phyloP scores from a whole-genome alignment of 192 early-diverging fungal genomes.

The Chytriomyces confervae region DNA sequence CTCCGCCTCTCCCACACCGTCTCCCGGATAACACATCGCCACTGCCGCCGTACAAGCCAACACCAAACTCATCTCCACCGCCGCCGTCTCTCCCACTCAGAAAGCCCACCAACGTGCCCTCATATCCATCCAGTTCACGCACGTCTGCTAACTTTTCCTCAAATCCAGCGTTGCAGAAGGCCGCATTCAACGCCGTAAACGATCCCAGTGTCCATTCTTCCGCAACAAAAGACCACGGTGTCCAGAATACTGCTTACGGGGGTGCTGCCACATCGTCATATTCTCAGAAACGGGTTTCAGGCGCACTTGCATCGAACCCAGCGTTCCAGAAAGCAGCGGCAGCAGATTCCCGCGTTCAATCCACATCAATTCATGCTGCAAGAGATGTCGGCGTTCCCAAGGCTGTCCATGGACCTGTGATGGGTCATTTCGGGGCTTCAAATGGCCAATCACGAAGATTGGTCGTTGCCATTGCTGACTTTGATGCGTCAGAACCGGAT shows the following conservation, averaged over 20 bases:
- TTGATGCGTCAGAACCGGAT: constrained; percentile 7
- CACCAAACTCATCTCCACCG: too few species aligned
- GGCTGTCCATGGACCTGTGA: neutral
- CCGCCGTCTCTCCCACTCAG: constrained; percentile 8
- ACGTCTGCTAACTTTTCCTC: too few species aligned
- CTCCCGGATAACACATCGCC: neutral
- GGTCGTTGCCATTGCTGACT: constrained; percentile 29
- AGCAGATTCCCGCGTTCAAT: neutral
- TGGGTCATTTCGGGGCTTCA: neutral
- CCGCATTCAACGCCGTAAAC: too few species aligned
- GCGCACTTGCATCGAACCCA: neutral
- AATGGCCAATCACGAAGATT: neutral
- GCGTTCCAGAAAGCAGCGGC: neutral
- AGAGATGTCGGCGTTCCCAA: constrained; percentile 23
- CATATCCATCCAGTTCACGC: too few species aligned
- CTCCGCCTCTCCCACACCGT: neutral
- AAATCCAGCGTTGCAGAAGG: too few species aligned
- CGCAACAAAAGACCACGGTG: too few species aligned
- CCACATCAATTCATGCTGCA: neutral
- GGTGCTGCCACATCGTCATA: too few species aligned
- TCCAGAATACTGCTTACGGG: too few species aligned
- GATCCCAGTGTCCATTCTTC: too few species aligned
- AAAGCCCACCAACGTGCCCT: neutral
- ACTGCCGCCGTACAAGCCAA: neutral
- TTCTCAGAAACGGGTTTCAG: too few species aligned